Evolutionary conservation across 2,329 filamentous ascomycete species (phyloP), one percentile per base, ranked within the genome.

Genomic region (Neodidymelliopsis sp.): DNA sequence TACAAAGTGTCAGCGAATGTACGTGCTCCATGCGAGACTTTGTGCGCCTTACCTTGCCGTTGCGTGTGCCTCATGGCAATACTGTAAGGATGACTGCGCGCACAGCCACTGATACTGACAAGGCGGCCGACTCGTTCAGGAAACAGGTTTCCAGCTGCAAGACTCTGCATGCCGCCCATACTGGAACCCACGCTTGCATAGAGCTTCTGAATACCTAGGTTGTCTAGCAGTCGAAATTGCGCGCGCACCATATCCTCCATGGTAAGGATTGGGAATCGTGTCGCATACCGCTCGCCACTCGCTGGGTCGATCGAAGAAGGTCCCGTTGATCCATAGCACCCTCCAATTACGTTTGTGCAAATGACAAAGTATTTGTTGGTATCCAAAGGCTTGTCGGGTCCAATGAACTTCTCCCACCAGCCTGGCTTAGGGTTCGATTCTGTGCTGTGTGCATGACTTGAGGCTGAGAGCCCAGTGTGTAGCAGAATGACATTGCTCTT

Each of bases 371-470:
- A 96, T 70, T 91, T 93, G 73, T 93, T 78, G 1, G 94, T 99
- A 72, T 99, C 91, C 8, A 99, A 76, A 9, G 91, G 89, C 15
- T 82, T 82, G 0, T 89, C 91, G 0, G 92, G 89, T 0, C 94
- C 94, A 66, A 99, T 97, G 71, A 99, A 99, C 73, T 89, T 93
- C 75, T 99, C 94, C 94, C 94, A 99, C 94, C 94, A 99, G 3
- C 94, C 94, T 0, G 91, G 88, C 71, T 92, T 89, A 0, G 90
- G 83, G 71, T 99, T 99, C 8, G 80, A 78, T 41, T 84, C 81
- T n/a, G 93, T 97, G 49, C 91, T 97, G 68, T 92, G 92, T 2
- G 94, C 94, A 75, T 99, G 94, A 48, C 92, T 97, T 6, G 92
- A 97, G n/a, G 94, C 94, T 0, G 92, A 97, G 4, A 99, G 81